Conservation (phyloP, 352 stramenopile genomes). For the Pythium brassicae region DNA sequence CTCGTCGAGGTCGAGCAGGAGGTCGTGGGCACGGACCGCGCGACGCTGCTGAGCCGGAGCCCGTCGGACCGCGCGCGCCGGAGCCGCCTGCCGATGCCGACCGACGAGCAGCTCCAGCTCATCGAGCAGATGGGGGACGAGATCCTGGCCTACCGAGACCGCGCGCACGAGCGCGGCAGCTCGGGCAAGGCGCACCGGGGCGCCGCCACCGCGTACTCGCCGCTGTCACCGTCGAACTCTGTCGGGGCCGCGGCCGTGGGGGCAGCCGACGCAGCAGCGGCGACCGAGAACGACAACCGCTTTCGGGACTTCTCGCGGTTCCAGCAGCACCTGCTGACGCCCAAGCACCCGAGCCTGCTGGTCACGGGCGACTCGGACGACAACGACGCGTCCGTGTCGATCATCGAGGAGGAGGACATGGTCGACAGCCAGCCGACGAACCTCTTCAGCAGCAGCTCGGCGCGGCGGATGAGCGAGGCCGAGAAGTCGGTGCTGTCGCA, state of each 20-base stretch:
- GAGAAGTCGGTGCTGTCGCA: conserved; percentile 81
- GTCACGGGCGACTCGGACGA: conserved; percentile 38
- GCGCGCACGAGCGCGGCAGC: conserved; percentile 32
- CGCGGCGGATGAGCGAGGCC: conserved; percentile 68
- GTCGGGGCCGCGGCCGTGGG: conserved; percentile 9
- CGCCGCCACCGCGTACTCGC: conserved; percentile 24
- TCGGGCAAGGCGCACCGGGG: conserved; percentile 11
- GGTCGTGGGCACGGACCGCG: conserved; percentile 67
- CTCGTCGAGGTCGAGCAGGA: conserved; percentile 87
- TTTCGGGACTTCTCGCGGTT: conserved; percentile 86
- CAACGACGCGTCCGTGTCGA: conserved; percentile 28
- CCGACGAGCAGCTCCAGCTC: conserved; percentile 80
- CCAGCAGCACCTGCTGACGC: conserved; percentile 81
- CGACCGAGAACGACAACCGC: conserved; percentile 45
- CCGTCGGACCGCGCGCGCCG: conserved; percentile 39
- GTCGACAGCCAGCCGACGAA: conserved; percentile 61
- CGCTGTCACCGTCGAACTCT: conserved; percentile 32
- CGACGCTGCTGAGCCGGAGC: conserved; percentile 55
- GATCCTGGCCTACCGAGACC: conserved; percentile 58
- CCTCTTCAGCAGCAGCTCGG: conserved; percentile 56
- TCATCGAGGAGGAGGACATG: conserved; percentile 71
- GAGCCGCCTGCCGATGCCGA: conserved; percentile 69
- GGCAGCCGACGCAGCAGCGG: conserved; percentile 22
- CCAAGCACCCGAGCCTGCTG: conserved; percentile 51
- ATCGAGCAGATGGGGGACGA: conserved; percentile 78